Conservation (phyloP, 768 basidiomycete genomes). For the Suillus subalutaceus region DNA sequence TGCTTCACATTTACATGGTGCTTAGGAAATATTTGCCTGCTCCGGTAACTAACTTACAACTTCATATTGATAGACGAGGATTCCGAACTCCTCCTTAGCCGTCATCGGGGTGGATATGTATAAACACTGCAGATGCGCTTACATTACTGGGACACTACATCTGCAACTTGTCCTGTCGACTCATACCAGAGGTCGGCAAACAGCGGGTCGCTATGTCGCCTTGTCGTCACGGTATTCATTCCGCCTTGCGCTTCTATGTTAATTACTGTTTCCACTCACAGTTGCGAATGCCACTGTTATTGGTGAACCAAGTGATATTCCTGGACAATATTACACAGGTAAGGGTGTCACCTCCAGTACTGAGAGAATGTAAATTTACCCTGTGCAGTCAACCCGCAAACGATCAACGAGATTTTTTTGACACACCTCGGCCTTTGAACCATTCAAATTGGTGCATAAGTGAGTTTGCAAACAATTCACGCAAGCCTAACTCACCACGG, state of each 20-base stretch:
- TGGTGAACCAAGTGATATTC: conserved; percentile 45
- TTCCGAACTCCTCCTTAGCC: neutral
- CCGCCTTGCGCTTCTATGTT: conserved; percentile 56
- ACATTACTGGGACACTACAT: no score
- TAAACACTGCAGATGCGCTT: neutral
- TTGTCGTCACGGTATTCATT: conserved; percentile 55
- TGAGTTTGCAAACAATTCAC: neutral
- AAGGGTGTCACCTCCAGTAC: neutral
- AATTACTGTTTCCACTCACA: conserved; percentile 76
- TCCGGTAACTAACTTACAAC: neutral
- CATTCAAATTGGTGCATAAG: neutral
- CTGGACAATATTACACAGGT: conserved; percentile 67
- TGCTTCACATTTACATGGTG: neutral
- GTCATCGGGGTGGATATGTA: neutral
- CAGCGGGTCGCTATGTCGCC: neutral
- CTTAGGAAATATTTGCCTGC: neutral
- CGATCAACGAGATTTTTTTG: conserved; percentile 58
- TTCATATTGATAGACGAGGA: neutral
- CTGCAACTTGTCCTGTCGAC: no score
- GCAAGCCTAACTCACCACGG: neutral
- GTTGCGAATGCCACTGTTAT: conserved; percentile 54
- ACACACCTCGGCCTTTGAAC: neutral
- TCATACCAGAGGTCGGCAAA: neutral
- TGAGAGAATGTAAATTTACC: neutral
- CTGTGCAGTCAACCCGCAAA: conserved; percentile 69